phyloP scores from a whole-genome alignment of 2,329 filamentous ascomycete genomes.

The Phialocephala subalpina region DNA sequence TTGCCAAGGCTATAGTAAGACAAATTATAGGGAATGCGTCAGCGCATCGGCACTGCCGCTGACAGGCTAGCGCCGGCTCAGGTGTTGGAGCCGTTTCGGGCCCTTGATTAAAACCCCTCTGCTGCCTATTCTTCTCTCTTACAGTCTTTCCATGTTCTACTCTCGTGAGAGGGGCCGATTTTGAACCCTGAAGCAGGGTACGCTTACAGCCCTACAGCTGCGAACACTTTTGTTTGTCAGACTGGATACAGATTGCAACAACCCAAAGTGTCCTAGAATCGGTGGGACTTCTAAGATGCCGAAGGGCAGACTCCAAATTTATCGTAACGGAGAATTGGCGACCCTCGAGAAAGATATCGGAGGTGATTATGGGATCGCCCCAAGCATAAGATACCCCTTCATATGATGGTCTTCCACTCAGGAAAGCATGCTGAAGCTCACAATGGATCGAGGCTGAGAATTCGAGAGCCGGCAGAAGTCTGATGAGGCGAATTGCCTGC shows the following conservation, averaged over 20 bases:
- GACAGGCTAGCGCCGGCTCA: too few relatives aligned
- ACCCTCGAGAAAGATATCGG: neutral
- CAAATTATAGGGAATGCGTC: too few relatives aligned
- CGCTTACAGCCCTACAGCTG: too few relatives aligned
- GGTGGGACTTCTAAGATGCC: neutral
- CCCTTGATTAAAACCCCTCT: too few relatives aligned
- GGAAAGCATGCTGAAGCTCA: neutral
- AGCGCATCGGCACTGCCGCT: too few relatives aligned
- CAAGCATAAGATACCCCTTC: conserved; percentile 3
- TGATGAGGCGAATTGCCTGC: conserved; percentile 38
- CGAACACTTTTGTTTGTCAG: too few relatives aligned
- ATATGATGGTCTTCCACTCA: neutral
- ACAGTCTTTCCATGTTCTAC: too few relatives aligned
- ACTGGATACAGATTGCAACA: neutral
- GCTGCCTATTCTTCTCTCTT: too few relatives aligned
- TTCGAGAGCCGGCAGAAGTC: conserved; percentile 41
- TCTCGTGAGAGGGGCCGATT: too few relatives aligned
- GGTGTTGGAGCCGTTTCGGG: too few relatives aligned
- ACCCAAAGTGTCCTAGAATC: neutral
- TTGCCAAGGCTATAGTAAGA: too few relatives aligned
- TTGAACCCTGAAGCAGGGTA: too few relatives aligned
- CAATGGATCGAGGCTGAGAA: conserved; percentile 28
- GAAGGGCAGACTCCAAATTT: neutral
- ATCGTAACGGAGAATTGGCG: neutral
- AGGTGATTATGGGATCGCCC: neutral